Evolutionary conservation across 108 stramenopile genomes (phyloP), one percentile per base, ranked within the genome.

Genomic region (Stephanodiscus minutulus): DNA sequence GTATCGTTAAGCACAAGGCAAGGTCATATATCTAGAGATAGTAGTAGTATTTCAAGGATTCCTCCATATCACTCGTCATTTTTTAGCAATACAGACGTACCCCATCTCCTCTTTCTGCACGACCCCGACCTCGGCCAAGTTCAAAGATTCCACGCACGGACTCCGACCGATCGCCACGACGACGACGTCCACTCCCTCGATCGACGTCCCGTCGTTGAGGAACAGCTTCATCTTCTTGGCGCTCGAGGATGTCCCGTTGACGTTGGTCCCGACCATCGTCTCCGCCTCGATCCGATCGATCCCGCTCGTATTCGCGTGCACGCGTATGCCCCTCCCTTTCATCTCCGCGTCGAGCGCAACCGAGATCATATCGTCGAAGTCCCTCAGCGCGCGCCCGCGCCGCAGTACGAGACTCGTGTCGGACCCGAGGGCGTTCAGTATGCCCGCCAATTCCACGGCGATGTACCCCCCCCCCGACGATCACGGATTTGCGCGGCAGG

Each of bases 391-490:
- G 52, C 56, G 78, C 18, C 81, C 81, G 41, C 85, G 82, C 11
- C 92, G 80, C 2, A 85, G 65, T 20, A 93, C 87, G 12, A 97
- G 77, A 1, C 83, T 76, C 28, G 92, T 91, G 22, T 97, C 93
- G 15, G 84, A 81, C 28, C 95, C 95, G 27, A 97, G 75, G 1
- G 88, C 88, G 24, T 88, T 71, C 67, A 97, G 74, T 52, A 52
- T 41, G 59, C 97, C 97, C 5, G 95, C 97, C 47, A 97, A 52
- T 76, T 97, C 97, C 29, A 96, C 96, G 27, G 93, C 95, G 70
- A 97, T 96, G 81, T 97, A 97, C 29, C 97, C 97, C 1, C 35
- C 87, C 93, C 24, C 97, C 97, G 6, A 96, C 88, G 9, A 97
- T 90, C 0, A 91, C 95, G 4, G 77, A 90, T 69, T 85, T 90